These are phyloP conservation scores for Isabelozyma heimii DNA, from an alignment of 805 yeast genomes.

Conservation along the genomic window DNA sequence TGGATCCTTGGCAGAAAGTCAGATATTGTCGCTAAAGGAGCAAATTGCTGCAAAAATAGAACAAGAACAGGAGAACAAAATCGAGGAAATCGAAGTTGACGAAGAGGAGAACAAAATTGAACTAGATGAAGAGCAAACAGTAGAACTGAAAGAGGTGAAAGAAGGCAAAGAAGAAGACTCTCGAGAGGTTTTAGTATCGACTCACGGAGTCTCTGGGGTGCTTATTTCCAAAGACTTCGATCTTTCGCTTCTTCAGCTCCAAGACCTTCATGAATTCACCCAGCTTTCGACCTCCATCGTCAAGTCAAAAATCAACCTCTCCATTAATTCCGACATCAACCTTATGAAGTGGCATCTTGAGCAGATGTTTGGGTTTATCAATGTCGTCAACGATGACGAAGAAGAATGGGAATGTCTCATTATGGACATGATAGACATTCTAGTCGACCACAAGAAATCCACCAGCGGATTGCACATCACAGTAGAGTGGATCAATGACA, in stretches of 20 bases:
- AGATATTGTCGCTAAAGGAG: slow-evolving; percentile 30
- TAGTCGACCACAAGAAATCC: slow-evolving; percentile 36
- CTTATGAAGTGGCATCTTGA: slow-evolving; percentile 84
- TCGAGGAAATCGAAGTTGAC: slow-evolving; percentile 9
- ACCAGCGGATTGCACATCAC: slow-evolving; percentile 44
- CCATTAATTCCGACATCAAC: slow-evolving; percentile 77
- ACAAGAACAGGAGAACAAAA: slow-evolving; percentile 36
- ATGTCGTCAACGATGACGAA: slow-evolving; percentile 57
- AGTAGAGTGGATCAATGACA: slow-evolving; percentile 88
- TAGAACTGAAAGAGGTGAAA: slow-evolving; percentile 2
- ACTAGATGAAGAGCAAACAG: slow-evolving; percentile 3
- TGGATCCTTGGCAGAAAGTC: slow-evolving; percentile 51
- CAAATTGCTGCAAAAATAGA: slow-evolving; percentile 61
- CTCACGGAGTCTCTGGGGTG: slow-evolving; percentile 66
- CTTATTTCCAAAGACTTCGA: slow-evolving; percentile 90
- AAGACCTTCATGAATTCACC: slow-evolving; percentile 85
- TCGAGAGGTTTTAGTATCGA: slow-evolving; percentile 16
- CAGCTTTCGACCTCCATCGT: slow-evolving; percentile 83
- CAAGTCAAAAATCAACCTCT: slow-evolving; percentile 75
- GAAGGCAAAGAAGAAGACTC: slow-evolving; percentile 8
- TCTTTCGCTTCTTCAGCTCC: slow-evolving; percentile 74
- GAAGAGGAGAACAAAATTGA: slow-evolving; percentile 7
- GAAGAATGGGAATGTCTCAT: slow-evolving; percentile 43
- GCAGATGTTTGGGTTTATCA: slow-evolving; percentile 91
- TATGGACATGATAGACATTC: slow-evolving; percentile 41